Evolutionary conservation across 345 rosid genomes (phyloP).

Genomic region (Eucalyptus tenuipes): DNA sequence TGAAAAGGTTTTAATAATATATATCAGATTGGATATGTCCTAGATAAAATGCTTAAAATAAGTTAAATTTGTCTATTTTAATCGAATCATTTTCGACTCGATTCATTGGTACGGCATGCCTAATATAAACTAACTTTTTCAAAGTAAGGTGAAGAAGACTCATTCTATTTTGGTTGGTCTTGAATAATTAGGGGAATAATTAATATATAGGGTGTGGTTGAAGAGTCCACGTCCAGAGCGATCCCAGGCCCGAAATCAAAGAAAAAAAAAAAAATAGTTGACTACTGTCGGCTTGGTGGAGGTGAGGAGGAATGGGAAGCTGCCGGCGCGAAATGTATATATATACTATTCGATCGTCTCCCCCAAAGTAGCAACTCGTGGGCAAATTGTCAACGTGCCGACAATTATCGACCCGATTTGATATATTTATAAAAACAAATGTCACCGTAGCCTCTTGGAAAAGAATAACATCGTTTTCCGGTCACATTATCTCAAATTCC

Average conservation of each 20-base stretch:
- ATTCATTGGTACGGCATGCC: background rate
- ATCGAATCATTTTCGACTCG: accelerated
- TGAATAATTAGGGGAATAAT: background rate
- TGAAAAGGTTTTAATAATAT: no score
- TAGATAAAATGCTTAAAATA: no score
- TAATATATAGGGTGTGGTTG: background rate
- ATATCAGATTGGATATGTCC: no score
- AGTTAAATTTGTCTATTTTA: no score
- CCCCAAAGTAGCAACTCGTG: background rate
- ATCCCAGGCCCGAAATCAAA: background rate
- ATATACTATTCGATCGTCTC: background rate
- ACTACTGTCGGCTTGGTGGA: background rate
- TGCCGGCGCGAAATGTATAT: background rate
- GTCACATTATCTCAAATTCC: background rate
- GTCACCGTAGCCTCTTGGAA: background rate
- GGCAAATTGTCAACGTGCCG: background rate
- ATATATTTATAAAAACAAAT: background rate
- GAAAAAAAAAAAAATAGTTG: background rate
- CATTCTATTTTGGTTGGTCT: background rate
- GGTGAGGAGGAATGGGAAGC: background rate
- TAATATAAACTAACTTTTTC: background rate
- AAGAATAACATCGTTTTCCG: background rate
- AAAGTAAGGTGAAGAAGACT: background rate
- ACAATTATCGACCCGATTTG: background rate
- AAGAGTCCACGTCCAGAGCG: background rate